These are phyloP conservation scores for Sanghuangporus sanghuang DNA, from an alignment of 1,284 basidiomycete genomes.

Conservation along the genomic window DNA sequence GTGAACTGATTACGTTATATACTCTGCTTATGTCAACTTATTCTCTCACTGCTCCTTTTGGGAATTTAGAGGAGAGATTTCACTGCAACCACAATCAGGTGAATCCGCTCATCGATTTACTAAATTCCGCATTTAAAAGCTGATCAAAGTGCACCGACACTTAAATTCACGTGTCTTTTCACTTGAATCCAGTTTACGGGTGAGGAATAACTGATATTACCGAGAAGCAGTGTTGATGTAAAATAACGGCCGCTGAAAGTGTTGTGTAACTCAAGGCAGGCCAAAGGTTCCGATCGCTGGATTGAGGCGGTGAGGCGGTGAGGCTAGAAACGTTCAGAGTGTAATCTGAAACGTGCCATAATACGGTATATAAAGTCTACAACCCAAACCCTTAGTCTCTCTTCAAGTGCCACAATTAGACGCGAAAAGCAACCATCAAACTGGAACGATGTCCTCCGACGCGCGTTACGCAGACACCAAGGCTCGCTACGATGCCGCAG, in stretches of 20 bases:
- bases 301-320: neutral
- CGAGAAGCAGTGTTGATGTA: neutral
- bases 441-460: neutral
- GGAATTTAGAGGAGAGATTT: neutral
- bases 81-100: neutral
- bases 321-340: neutral
- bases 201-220: neutral
- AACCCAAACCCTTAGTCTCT: neutral
- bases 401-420: neutral
- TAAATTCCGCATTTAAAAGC: neutral
- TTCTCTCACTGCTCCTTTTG: neutral
- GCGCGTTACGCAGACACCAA: slow-evolving; percentile 24
- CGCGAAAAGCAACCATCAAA: neutral
- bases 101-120: neutral
- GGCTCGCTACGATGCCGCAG: slow-evolving; percentile 67
- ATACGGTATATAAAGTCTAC: neutral
- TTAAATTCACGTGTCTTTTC: neutral
- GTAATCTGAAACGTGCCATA: neutral
- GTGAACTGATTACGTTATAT: slow-evolving; percentile 6
- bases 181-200: neutral
- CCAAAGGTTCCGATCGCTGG: too few species aligned
- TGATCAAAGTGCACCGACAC: neutral
- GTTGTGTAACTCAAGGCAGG: neutral
- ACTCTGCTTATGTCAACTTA: neutral
- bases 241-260: neutral